A percentile compares a stretch with the other conserved stretches of the same genome.
Evolutionary conservation across 495 filamentous ascomycete species (phyloP).

Genomic region (Podospora fimiseda): DNA sequence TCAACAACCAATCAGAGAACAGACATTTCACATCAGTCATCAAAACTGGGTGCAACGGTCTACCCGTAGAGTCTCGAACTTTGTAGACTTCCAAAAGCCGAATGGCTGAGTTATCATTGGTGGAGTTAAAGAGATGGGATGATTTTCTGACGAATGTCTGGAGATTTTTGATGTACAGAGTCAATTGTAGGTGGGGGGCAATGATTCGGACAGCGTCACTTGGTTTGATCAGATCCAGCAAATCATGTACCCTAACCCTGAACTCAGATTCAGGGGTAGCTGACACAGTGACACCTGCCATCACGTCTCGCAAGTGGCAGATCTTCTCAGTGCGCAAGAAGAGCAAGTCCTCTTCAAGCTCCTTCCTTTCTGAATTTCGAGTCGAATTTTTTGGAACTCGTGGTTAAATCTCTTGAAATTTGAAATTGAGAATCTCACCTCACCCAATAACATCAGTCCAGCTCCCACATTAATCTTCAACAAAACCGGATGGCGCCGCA

Average conservation of each 20-base stretch:
- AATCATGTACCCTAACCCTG: neutral
- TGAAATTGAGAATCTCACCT: neutral
- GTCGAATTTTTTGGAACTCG: neutral
- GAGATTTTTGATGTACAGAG: too few species aligned
- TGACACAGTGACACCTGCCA: too few species aligned
- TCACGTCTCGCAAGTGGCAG: too few species aligned
- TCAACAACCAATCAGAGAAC: conserved; percentile 13
- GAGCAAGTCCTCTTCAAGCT: too few species aligned
- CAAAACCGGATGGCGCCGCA: neutral
- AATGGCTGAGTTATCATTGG: too few species aligned
- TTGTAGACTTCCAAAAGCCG: neutral
- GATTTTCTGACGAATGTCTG: too few species aligned
- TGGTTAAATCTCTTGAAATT: neutral
- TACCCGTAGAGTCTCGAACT: neutral
- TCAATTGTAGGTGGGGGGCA: too few species aligned
- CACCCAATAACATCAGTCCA: neutral
- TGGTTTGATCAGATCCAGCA: too few species aligned
- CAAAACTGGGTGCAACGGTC: neutral
- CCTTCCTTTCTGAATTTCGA: neutral
- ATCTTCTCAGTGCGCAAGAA: too few species aligned
- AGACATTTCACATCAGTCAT: conserved; percentile 26
- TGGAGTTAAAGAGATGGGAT: too few species aligned
- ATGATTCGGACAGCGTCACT: too few species aligned
- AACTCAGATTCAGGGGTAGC: neutral
- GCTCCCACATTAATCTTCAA: neutral